Evolutionary conservation across 225 moss, liverwort and hornwort species (phyloP).

Genomic region (Marchantia paleacea): DNA sequence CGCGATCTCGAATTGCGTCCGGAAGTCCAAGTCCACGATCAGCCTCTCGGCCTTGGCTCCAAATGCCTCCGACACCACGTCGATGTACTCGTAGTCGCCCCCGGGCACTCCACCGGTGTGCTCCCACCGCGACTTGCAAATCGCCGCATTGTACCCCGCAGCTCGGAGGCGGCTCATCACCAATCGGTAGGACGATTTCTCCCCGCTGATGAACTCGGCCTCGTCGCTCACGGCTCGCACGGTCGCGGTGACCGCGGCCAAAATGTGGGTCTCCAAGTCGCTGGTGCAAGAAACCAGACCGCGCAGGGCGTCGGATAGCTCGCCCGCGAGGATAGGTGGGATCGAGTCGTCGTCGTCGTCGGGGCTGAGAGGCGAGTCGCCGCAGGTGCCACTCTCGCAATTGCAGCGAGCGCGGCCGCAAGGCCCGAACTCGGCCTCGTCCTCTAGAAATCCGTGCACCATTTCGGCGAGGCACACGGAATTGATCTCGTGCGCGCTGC

Average conservation of each 20-base stretch:
- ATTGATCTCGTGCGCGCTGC: slow-evolving; percentile 84
- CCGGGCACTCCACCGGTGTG: slow-evolving; percentile 80
- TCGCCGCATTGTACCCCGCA: slow-evolving; percentile 74
- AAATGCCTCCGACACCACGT: slow-evolving; percentile 43
- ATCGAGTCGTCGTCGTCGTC: slow-evolving; percentile 48
- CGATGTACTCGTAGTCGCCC: slow-evolving; percentile 91
- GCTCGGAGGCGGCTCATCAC: slow-evolving; percentile 63
- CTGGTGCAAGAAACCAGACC: slow-evolving; percentile 42
- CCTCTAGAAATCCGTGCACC: slow-evolving; percentile 71
- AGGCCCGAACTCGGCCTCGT: slow-evolving; percentile 34
- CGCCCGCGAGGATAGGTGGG: slow-evolving; percentile 54
- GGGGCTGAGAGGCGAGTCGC: slow-evolving; percentile 28
- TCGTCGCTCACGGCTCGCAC: slow-evolving; percentile 33
- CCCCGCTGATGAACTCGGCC: slow-evolving; percentile 8
- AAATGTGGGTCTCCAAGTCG: slow-evolving; percentile 42
- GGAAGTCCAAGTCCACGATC: slow-evolving; percentile 74
- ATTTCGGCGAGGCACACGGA: slow-evolving; percentile 82
- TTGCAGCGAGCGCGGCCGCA: slow-evolving; percentile 72
- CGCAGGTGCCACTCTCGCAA: slow-evolving; percentile 51
- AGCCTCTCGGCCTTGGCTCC: slow-evolving; percentile 48
- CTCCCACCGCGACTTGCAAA: slow-evolving; percentile 94
- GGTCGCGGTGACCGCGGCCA: slow-evolving; percentile 43
- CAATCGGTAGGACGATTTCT: slow-evolving; percentile 35
- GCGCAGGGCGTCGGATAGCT: slow-evolving; percentile 46
- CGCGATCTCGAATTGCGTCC: slow-evolving; percentile 81